Base-by-base conservation (phyloP, 345 rosid species). In the Rhodamnia rubescens region DNA sequence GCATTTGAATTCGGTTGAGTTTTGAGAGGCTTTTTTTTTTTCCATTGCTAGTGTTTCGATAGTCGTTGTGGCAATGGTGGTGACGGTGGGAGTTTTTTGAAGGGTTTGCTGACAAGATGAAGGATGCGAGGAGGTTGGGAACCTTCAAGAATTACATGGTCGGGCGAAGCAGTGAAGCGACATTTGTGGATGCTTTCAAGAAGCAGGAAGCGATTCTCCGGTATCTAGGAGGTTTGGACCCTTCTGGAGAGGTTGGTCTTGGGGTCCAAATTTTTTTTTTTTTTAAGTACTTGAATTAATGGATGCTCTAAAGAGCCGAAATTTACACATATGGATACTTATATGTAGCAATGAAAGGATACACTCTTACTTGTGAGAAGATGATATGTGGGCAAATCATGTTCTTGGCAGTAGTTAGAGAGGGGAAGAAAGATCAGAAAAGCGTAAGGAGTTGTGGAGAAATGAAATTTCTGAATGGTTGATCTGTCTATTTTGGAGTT, bases 81-180 rank as follows among this genome's bases (percentile, higher is more conserved):
- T 18, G 80, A 69, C 32, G 80, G 26, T 5, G 26, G 78, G 80
- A 69, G 13, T 69, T 5, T 69, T 8, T 32, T 64, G 47, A 69
- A 94, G 99, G 90, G 26, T 97, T 95, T 83, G 98, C 98, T 3
- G 96, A 96, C 90, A 93, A 91, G 88, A 69, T 97, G 92, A 93
- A 90, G 91, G 93, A 92, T 74, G 96, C 98, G 24, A 91, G 91
- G 83, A 92, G 87, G 82, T 84, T 96, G 87, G 97, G 96, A 74
- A 90, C 92, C 7, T 95, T 95, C 74, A 95, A 97, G 92, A 90
- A 95, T 57, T 95, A 90, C 87, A 87, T 97, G 6, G 95, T 93
- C 24, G 98, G 99, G 64, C 89, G 98, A 85, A 94, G 97, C 88
- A 97, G 99, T 22, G 95, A 94, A 42, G 98, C 95, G 15, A 95